Evolutionary conservation across 257 asterid species (phyloP), one percentile per base, ranked within the genome.

Genomic region (Solanum commersonii): DNA sequence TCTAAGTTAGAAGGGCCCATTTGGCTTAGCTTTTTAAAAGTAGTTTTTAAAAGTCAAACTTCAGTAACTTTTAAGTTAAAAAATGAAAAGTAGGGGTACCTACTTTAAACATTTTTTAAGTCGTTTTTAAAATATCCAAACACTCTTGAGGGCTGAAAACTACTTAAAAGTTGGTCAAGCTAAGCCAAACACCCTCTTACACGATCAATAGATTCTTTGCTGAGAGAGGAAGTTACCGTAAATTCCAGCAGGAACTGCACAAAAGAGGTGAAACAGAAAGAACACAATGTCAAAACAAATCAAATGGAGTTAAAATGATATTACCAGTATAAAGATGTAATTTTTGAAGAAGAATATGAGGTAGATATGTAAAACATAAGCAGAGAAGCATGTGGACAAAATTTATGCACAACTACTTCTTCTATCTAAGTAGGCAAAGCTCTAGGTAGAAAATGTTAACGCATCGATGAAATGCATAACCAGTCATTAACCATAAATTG

Each of bases 231-330:
- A 74, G 20, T 90, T 96, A 96, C 98, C 98, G 84, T 94, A 96
- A 83, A 96, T 96, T 87, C 99, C 99, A 16, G 98, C 98, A 1
- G 99, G 98, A 81, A 96, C 98, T 96, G 95, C 93, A 89, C 33
- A 37, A 88, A 13, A 84, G 87, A 90, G 92, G 78, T n/a, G 85
- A 89, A 82, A 90, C 76, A 78, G 90, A 90, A 87, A 87, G 90
- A 86, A 88, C 88, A 89, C 68, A 90, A 89, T 68, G 83, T 87
- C 85, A 88, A 49, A 87, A 89, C 91, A 87, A 91, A 92, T 88
- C 68, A 33, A 35, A 46, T 46, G 81, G 31, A 86, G 88, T 74
- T 63, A 25, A 56, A 85, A 72, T 84, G 46, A 77, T 42, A 40
- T 73, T 46, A 71, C 65, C 16, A 37, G 76, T 46, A 77, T 42